Percentiles rank a stretch among this genome's conserved stretches.
phyloP scores from a whole-genome alignment of 1,284 basidiomycete species.

The Ceratobasidium sp. region DNA sequence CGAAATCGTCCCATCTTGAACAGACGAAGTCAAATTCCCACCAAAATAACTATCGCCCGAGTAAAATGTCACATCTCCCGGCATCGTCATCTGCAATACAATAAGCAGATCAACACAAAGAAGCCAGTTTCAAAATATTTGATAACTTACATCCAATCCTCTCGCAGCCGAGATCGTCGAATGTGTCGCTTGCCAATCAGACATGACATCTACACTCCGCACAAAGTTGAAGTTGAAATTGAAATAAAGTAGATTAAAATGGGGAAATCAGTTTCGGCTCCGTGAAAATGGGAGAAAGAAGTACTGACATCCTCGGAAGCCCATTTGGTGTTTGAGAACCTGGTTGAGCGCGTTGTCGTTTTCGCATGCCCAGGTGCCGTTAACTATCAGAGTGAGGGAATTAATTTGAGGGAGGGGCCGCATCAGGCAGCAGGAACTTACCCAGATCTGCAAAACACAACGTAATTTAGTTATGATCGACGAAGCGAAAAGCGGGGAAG shows the following conservation, averaged over 20 bases:
- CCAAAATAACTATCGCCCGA: slow-evolving; percentile 53
- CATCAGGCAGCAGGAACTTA: too few relatives aligned
- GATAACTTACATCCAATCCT: slow-evolving; percentile 42
- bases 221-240: not conserved
- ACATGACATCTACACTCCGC: slow-evolving; percentile 54
- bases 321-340: slow-evolving; percentile 80
- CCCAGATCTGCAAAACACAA: too few relatives aligned
- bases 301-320: slow-evolving; percentile 60
- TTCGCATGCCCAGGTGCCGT: slow-evolving; percentile 84
- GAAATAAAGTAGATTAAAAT: too few relatives aligned
- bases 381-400: slow-evolving; percentile 60
- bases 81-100: slow-evolving; percentile 48
- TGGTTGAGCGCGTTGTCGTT: slow-evolving; percentile 81
- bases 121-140: not conserved
- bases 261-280: too few relatives aligned
- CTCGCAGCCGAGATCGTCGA: slow-evolving; percentile 45
- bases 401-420: not conserved
- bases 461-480: too few relatives aligned
- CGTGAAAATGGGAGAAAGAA: not conserved
- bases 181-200: slow-evolving; percentile 50
- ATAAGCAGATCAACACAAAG: not conserved
- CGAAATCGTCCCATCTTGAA: slow-evolving; percentile 6
- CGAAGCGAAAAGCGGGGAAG: not conserved
- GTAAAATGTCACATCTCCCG: slow-evolving; percentile 46
- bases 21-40: slow-evolving; percentile 33